Conservation (phyloP, 176 grass and related monocot species). For the Themeda triandra region DNA sequence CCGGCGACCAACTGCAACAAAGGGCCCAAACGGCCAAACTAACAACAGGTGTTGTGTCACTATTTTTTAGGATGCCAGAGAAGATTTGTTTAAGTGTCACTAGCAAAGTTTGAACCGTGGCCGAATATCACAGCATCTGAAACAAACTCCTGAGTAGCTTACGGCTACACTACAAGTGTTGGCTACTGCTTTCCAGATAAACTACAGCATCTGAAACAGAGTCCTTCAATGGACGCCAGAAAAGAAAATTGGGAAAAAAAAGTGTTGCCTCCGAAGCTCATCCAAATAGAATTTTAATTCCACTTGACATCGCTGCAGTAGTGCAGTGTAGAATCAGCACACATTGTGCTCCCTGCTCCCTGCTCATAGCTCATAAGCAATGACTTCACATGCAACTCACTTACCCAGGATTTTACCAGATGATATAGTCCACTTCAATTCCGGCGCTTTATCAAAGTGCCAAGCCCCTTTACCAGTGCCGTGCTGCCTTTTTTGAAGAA, state of each 20-base stretch:
- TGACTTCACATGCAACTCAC: constrained; percentile 22
- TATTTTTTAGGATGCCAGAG: neutral
- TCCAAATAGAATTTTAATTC: neutral
- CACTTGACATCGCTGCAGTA: neutral
- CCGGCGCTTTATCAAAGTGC: constrained; percentile 28
- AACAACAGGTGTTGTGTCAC: too few relatives aligned
- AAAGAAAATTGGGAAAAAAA: neutral
- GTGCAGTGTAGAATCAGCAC: neutral
- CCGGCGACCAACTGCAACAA: too few relatives aligned
- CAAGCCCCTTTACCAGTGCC: constrained; percentile 35
- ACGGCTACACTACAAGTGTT: neutral
- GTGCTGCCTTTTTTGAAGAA: constrained; percentile 27
- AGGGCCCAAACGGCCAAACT: too few relatives aligned
- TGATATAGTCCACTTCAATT: neutral
- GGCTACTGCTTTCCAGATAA: neutral
- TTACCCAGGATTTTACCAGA: neutral
- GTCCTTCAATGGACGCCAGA: neutral
- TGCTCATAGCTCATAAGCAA: neutral
- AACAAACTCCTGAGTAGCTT: too few relatives aligned
- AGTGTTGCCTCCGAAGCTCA: neutral
- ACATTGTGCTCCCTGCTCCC: neutral
- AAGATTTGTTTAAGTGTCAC: too few relatives aligned
- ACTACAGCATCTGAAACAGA: neutral
- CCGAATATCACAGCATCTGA: too few relatives aligned
- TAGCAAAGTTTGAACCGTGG: too few relatives aligned